Percentiles rank a stretch among this genome's conserved stretches.
Conservation (phyloP, 345 rosid species). For the Syzygium aromaticum region DNA sequence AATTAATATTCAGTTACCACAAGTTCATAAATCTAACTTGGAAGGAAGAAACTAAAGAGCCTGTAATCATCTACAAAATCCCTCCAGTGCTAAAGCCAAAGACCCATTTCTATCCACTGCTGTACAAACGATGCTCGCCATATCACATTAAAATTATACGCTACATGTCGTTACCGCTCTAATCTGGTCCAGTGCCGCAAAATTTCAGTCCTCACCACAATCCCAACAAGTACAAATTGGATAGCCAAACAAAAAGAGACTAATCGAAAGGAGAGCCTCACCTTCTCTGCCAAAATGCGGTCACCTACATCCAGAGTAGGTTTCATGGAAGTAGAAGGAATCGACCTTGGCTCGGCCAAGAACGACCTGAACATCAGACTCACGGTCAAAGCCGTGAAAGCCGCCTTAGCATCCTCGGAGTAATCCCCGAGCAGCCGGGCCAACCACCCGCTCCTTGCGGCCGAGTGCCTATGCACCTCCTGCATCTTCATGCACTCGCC, state of each 20-base stretch:
- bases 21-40: not conserved
- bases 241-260: not conserved
- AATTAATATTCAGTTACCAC: not conserved
- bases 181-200: not conserved
- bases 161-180: not conserved
- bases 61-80: not conserved
- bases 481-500: slow-evolving; percentile 5
- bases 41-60: not conserved
- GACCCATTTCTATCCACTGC: not conserved
- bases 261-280: slow-evolving; percentile 7
- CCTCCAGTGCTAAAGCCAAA: not conserved
- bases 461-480: slow-evolving; percentile 11
- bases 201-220: not conserved
- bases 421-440: slow-evolving; percentile 40
- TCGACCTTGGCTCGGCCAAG: slow-evolving; percentile 83
- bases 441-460: slow-evolving; percentile 37
- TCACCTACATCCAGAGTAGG: slow-evolving; percentile 91
- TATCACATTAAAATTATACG: not conserved
- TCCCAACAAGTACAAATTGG: not conserved
- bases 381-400: slow-evolving; percentile 72
- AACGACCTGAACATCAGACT: slow-evolving; percentile 58
- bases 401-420: slow-evolving; percentile 90
- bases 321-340: slow-evolving; percentile 77
- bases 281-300: slow-evolving; percentile 90
- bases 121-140: not conserved